These are phyloP conservation scores for Aspergillus neoniger DNA, from an alignment of 2,329 filamentous ascomycete species.

Conservation along the genomic window DNA sequence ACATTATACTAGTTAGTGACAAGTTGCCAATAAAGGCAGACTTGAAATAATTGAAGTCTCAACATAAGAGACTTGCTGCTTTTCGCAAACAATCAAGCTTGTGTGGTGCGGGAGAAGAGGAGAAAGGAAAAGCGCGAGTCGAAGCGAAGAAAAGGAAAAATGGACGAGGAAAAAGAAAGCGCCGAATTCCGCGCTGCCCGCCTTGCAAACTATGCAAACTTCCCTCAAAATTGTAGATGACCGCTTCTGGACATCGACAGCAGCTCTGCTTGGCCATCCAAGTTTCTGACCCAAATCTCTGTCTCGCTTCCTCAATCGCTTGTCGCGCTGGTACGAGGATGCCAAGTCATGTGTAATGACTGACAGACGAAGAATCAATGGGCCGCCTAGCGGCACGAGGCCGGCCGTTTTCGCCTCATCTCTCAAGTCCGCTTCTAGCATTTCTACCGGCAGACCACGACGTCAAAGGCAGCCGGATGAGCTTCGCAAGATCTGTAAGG, in stretches of 20 bases:
- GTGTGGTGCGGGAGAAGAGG: conserved; percentile 23
- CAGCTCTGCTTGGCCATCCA: conserved; percentile 8
- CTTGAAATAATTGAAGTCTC: conserved; percentile 8
- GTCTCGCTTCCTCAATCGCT: conserved; percentile 9
- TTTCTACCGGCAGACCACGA: conserved; percentile 51
- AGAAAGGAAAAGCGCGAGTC: conserved; percentile 26
- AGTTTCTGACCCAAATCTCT: conserved; percentile 10
- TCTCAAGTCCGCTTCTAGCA: conserved; percentile 49
- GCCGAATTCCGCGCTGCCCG: conserved; percentile 15
- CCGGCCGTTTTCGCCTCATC: conserved; percentile 67
- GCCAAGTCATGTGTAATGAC: conserved; percentile 57
- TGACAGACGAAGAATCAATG: conserved; percentile 88
- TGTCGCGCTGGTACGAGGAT: conserved; percentile 11
- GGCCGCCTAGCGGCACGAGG: conserved; percentile 73
- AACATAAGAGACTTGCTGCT: conserved; percentile 25
- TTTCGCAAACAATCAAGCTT: neutral
- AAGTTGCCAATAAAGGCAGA: neutral
- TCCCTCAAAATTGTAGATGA: conserved; percentile 35
- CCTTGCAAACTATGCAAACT: conserved; percentile 45
- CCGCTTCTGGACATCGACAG: conserved; percentile 30
- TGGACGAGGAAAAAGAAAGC: conserved; percentile 20
- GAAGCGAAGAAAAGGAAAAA: conserved; percentile 23
- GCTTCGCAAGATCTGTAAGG: conserved; percentile 82
- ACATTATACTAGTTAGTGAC: conserved; percentile 28
- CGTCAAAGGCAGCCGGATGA: conserved; percentile 67